Base-by-base conservation (phyloP, 1,284 basidiomycete species). In the Moesziomyces parantarcticus region DNA sequence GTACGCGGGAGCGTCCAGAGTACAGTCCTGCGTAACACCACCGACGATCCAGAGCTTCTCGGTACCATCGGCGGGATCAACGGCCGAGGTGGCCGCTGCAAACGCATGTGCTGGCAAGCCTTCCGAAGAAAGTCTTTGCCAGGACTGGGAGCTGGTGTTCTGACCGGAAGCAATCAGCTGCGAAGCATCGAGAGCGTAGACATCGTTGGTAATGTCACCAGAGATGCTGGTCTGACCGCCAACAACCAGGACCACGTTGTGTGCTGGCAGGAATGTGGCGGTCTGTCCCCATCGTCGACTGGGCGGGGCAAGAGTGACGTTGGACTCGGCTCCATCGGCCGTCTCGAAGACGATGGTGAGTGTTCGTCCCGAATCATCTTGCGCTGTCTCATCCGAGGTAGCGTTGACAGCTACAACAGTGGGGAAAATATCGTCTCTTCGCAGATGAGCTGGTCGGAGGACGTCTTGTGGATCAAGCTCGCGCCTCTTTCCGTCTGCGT, bases 21-120 rank as follows among this genome's bases (percentile, higher is more conserved):
- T 58, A 58, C 80, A 82, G 36, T 78, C 65, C 41, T 67, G 45
- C 4, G 77, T 78, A 40, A 82, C 53, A 18, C 80, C 80, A 10
- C 81, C 81, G 41, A 83, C 49, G 44, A 79, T 47, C 78, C 77
- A 83, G 11, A 78, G 62, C 45, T 58, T 48, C 32, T 70, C 66
- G 0, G 29, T 11, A 1, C 45, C 52, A 32, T 69, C 70, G 0
- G 32, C n/a, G 16, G 59, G 36, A 32, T 67, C 58, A 2, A 51
- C 25, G 3, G 49, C 42, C 11, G 63, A 23, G 3, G 69, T 66
- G 1, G 72, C 54, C 2, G 73, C 72, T 3, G 66, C 63, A 55
- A 70, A 83, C 1, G 82, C 82, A 20, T 73, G 60, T 0, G 75
- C 70, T 9, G 72, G 67, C 5, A 78, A 26, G 8, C 65, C 62